Conservation (phyloP, 768 basidiomycete species). For the Amyloporia xantha region DNA sequence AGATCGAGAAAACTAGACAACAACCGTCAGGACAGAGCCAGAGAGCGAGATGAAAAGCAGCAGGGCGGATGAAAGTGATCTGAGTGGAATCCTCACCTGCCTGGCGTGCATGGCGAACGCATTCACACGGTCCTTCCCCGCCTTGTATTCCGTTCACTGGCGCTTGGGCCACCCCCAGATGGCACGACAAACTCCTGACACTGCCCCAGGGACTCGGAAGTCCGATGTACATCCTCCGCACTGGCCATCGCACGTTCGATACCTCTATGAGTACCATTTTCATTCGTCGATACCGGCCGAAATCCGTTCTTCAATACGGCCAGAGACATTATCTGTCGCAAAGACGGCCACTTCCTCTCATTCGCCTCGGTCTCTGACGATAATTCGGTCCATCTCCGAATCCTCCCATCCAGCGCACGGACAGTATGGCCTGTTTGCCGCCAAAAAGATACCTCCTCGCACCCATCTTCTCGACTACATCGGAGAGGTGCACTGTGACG, state of each 20-base stretch:
- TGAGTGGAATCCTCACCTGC: no score
- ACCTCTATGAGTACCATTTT: conserved; percentile 44
- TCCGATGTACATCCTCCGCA: conserved; percentile 16
- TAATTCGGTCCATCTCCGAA: conserved; percentile 51
- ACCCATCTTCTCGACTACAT: conserved; percentile 75
- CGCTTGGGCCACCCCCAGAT: no score
- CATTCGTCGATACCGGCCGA: conserved; percentile 50
- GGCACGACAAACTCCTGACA: no score
- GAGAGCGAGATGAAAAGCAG: neutral
- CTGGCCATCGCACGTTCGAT: conserved; percentile 53
- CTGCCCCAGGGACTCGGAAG: neutral
- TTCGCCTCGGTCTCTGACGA: conserved; percentile 29
- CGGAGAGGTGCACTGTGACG: conserved; percentile 79
- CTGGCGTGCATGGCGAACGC: no score
- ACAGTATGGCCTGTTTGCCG: conserved; percentile 77
- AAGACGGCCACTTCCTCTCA: neutral
- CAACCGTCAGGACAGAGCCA: neutral
- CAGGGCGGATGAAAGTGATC: no score
- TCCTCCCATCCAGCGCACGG: conserved; percentile 59
- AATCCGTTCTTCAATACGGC: conserved; percentile 31
- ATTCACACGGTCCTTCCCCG: no score
- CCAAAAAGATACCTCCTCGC: conserved; percentile 57
- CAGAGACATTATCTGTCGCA: conserved; percentile 29
- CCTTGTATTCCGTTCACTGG: no score
- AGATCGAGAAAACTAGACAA: neutral